Evolutionary conservation across 2,329 filamentous ascomycete species (phyloP), one percentile per base, ranked within the genome.

Genomic region (Ampelomyces quisqualis): DNA sequence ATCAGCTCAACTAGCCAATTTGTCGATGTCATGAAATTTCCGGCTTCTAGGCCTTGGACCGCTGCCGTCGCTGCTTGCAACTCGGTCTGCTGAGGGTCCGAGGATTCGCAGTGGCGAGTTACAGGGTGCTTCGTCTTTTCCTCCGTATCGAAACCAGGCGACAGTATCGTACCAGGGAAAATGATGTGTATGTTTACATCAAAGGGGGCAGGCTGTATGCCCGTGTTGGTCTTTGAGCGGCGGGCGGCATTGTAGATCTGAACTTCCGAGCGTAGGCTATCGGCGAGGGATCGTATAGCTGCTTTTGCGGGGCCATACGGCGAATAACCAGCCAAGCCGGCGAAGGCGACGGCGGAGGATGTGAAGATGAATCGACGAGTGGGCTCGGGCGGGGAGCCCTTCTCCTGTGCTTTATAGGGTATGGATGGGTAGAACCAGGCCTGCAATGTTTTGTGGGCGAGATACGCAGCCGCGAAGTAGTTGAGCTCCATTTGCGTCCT

Each of bases 401-500:
- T 47, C n/a, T 39, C 42, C n/a, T 58, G 49, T 23, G 74, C 59
- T 7, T 73, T 7, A 55, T 55, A 66, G 49, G 49, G 67, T 52
- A 51, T 47, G 64, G 67, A 34, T 44, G 53, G 55, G 51, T 72
- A 69, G 30, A 90, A 79, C 91, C 91, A 96, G 45, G 80, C 77
- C 36, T 78, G 79, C 47, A 96, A 72, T 13, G 86, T 81, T 14
- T 88, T 83, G 64, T 94, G 89, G 24, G 89, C 85, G 71, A 95
- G 87, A 66, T 95, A 93, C 27, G 85, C 85, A 20, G 84, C 82
- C 34, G 88, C 87, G 78, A 85, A 95, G 73, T 88, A 97, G 71
- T 96, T 91, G 55, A 91, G 80, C 62, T 95, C 88, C 88, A 95
- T 95, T 67, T 95, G 88, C 51, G 77, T 74, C 28, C 85, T 79